Evolutionary conservation across 805 yeast genomes (phyloP).

Genomic region (Candida bentonensis): DNA sequence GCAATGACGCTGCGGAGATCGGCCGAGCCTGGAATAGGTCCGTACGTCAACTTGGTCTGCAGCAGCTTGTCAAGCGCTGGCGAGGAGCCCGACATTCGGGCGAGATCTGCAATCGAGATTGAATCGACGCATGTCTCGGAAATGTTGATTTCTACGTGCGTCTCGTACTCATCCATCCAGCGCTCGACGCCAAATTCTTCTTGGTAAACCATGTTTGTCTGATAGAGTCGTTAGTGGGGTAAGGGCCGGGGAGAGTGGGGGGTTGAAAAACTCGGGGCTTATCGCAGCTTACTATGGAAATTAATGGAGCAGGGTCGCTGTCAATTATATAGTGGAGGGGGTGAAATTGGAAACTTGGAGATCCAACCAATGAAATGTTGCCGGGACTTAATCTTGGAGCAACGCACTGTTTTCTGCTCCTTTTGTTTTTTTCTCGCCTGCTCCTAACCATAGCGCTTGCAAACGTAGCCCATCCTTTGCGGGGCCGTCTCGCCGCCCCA

Average conservation of each 20-base stretch:
- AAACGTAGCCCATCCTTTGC: too few relatives aligned
- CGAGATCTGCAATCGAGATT: constrained; percentile 27
- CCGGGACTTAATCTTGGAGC: too few relatives aligned
- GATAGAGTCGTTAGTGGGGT: too few relatives aligned
- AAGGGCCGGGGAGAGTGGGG: too few relatives aligned
- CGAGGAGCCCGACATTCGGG: constrained; percentile 17
- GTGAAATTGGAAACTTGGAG: too few relatives aligned
- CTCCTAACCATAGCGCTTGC: not conserved
- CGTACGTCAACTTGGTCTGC: constrained; percentile 27
- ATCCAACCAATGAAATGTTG: too few relatives aligned
- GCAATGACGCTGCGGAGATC: constrained; percentile 26
- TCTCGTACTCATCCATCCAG: constrained; percentile 39
- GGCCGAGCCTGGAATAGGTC: constrained; percentile 33
- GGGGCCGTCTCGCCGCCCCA: too few relatives aligned
- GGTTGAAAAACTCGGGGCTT: too few relatives aligned
- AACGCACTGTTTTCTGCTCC: too few relatives aligned
- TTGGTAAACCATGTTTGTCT: constrained; percentile 19
- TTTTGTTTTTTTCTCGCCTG: not conserved
- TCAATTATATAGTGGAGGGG: too few relatives aligned
- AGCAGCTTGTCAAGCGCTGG: constrained; percentile 16
- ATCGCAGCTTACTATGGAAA: too few relatives aligned
- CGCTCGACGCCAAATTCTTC: constrained; percentile 34
- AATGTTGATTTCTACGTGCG: constrained; percentile 25
- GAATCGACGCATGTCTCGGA: constrained; percentile 42
- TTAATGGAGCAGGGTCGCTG: too few relatives aligned